phyloP scores from a whole-genome alignment of 2,329 filamentous ascomycete species.

The Periconia digitata region DNA sequence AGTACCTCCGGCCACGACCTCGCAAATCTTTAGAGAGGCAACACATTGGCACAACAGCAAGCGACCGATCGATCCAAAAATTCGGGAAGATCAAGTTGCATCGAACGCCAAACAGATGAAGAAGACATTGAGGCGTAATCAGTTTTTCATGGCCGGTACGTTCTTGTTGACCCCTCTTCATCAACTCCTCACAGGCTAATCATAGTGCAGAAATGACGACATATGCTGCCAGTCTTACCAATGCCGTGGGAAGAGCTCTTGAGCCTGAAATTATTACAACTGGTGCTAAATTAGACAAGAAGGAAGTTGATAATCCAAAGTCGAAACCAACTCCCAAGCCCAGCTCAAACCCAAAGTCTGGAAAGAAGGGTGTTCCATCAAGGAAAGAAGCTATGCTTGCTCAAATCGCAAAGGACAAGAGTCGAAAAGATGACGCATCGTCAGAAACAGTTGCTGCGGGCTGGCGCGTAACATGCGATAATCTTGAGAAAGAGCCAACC shows the following conservation, averaged over 20 bases:
- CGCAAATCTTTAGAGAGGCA: slow-evolving; percentile 51
- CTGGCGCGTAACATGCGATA: slow-evolving; percentile 50
- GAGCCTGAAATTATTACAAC: slow-evolving; percentile 66
- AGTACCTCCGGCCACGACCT: slow-evolving; percentile 34
- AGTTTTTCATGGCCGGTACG: slow-evolving; percentile 67
- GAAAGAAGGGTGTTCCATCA: slow-evolving; percentile 36
- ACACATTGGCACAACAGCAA: slow-evolving; percentile 66
- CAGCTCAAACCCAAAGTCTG: slow-evolving; percentile 12
- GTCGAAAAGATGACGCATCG: slow-evolving; percentile 45
- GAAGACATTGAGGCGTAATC: slow-evolving; percentile 54
- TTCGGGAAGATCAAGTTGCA: slow-evolving; percentile 26
- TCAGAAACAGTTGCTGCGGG: slow-evolving; percentile 46
- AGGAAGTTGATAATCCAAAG: slow-evolving; percentile 27
- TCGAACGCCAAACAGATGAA: slow-evolving; percentile 38
- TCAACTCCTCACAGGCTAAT: too few species aligned
- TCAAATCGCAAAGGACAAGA: slow-evolving; percentile 45
- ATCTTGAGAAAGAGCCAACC: slow-evolving; percentile 51
- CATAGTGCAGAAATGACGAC: slow-evolving; percentile 67
- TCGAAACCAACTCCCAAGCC: slow-evolving; percentile 5
- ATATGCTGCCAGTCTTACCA: slow-evolving; percentile 72
- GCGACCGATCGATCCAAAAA: slow-evolving; percentile 50
- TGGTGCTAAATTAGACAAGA: slow-evolving; percentile 25
- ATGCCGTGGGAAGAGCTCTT: slow-evolving; percentile 62
- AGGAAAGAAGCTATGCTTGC: slow-evolving; percentile 50
- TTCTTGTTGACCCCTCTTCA: too few species aligned